These are phyloP conservation scores for Cladosporium sp. DNA, from an alignment of 2,329 filamentous ascomycete species.

Conservation along the genomic window DNA sequence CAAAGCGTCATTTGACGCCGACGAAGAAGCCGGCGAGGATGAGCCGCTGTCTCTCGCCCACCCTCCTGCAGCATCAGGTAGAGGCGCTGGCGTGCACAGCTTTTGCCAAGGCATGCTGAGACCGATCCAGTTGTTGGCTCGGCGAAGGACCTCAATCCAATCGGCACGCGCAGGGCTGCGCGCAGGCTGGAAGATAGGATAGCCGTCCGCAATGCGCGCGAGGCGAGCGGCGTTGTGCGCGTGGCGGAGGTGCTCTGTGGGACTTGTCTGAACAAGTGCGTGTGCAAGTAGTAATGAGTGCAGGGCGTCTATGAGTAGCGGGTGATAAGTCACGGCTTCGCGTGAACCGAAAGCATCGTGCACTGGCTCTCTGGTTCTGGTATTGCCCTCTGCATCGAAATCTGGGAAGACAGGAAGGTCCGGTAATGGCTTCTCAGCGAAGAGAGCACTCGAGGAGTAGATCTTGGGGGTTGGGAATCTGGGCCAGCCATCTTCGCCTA, in stretches of 20 bases:
- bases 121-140: slow-evolving; percentile 68
- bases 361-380: slow-evolving; percentile 29
- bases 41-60: slow-evolving; percentile 33
- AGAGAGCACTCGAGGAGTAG: slow-evolving; percentile 64
- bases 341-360: slow-evolving; percentile 43
- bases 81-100: slow-evolving; percentile 58
- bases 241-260: slow-evolving; percentile 75
- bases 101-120: slow-evolving; percentile 67
- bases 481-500: slow-evolving; percentile 44
- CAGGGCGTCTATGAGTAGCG: slow-evolving; percentile 73
- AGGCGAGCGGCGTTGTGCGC: slow-evolving; percentile 79
- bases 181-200: slow-evolving; percentile 74
- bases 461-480: slow-evolving; percentile 52
- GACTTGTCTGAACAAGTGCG: slow-evolving; percentile 74
- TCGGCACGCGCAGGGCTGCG: slow-evolving; percentile 72
- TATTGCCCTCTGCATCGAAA: slow-evolving; percentile 30
- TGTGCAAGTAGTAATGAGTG: slow-evolving; percentile 73
- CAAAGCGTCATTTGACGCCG: slow-evolving; percentile 5
- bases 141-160: slow-evolving; percentile 74
- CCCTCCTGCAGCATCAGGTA: slow-evolving; percentile 39
- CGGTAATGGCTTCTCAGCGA: slow-evolving; percentile 65
- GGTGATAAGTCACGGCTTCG: slow-evolving; percentile 77
- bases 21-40: slow-evolving; percentile 2
- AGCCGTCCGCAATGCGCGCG: slow-evolving; percentile 72
- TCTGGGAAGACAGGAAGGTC: slow-evolving; percentile 68